Evolutionary conservation across 345 rosid species (phyloP), one percentile per base, ranked within the genome.

Genomic region (Cardiospermum halicacabum): DNA sequence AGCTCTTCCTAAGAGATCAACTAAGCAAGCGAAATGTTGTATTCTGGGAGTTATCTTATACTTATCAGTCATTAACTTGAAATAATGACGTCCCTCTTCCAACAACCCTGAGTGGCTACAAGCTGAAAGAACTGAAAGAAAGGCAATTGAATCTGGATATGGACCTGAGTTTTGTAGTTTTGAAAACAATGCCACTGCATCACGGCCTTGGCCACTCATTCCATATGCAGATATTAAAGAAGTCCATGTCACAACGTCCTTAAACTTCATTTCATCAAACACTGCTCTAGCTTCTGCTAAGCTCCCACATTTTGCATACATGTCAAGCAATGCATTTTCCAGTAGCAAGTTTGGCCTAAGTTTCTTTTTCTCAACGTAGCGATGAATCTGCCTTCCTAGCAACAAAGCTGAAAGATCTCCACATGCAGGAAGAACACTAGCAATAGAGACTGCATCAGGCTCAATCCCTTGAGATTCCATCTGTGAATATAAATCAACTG

Each of bases 181-280:
- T 5, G 70, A 68, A 66, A 89, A 89, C 67, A 89, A 76, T 11
- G 77, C 62, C 62, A 89, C 76, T 3, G 91, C 86, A 5, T 80
- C 82, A 34, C 9, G 64, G 48, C 96, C 92, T 66, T 68, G 77
- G 6, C 96, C 96, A 9, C 77, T 70, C 67, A 66, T 64, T 59
- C 92, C 96, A 66, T 89, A 89, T 66, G 96, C 93, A 53, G 89
- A 81, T 59, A 89, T 78, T 83, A 89, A 77, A 27, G 89, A 83
- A 74, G 96, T 86, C 96, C 92, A 86, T 22, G 96, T 77, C 60
- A 78, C 89, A 49, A 89, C 66, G 56, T 89, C 96, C 32, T 80
- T 77, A 27, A 76, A 77, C 36, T 64, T 69, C 86, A 89, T 86
- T 31, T 64, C 69, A 73, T 83, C 84, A 67, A 86, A 89, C 50